phyloP scores from a whole-genome alignment of 1,139 yeast species.

The Sugiyamaella pinicola region DNA sequence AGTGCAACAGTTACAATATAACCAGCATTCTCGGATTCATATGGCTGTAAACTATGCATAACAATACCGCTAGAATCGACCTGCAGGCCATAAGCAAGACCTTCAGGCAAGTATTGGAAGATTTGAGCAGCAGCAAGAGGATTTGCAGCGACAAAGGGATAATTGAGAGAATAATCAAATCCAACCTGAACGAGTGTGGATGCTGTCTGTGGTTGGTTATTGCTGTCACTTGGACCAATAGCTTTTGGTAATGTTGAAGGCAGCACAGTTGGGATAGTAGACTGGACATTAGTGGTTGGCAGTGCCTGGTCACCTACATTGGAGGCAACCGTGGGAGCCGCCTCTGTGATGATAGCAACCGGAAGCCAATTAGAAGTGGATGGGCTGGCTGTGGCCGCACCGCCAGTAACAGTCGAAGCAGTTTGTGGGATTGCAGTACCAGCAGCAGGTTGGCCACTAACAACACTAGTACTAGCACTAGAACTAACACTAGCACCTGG shows the following conservation, averaged over 20 bases:
- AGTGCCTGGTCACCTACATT: constrained; percentile 21
- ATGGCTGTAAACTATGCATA: constrained; percentile 44
- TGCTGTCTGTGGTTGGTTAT: constrained; percentile 36
- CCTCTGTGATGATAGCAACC: constrained; percentile 36
- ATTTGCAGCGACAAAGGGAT: constrained; percentile 45
- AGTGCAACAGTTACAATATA: constrained; percentile 46
- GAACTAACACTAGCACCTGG: constrained; percentile 14
- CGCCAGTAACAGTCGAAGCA: constrained; percentile 20
- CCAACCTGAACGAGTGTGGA: constrained; percentile 45
- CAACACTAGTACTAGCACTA: constrained; percentile 18
- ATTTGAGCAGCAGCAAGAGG: constrained; percentile 49
- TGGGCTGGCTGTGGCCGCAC: constrained; percentile 20
- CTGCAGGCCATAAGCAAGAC: constrained; percentile 43
- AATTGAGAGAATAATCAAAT: constrained; percentile 45
- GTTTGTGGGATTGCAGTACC: constrained; percentile 19
- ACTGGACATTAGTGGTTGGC: constrained; percentile 25
- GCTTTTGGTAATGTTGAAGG: constrained; percentile 43
- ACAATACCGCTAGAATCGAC: constrained; percentile 35
- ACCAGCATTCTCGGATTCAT: constrained; percentile 37
- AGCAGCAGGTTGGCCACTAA: constrained; percentile 20
- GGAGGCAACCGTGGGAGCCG: constrained; percentile 27
- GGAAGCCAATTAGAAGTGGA: constrained; percentile 41
- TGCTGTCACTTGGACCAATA: constrained; percentile 44
- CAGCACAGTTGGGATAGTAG: constrained; percentile 32
- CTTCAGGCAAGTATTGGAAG: constrained; percentile 46